Evolutionary conservation across 1,139 yeast species (phyloP).

Genomic region (Yamadazyma membranifaciens): DNA sequence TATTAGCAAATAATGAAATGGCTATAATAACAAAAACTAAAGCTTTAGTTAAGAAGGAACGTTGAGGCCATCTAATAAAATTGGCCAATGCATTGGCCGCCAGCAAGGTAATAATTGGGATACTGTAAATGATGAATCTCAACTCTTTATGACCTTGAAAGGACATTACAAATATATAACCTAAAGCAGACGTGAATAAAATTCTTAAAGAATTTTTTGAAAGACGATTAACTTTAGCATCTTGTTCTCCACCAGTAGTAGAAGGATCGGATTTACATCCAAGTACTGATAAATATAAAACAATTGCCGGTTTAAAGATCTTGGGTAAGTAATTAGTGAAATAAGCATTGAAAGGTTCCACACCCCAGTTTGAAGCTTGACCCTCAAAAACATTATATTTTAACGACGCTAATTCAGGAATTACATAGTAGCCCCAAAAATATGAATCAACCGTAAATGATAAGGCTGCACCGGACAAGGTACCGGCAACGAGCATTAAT

Average conservation of each 20-base stretch:
- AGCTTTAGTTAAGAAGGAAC: conserved; percentile 15
- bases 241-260: conserved; percentile 9
- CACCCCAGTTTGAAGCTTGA: conserved; percentile 78
- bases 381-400: conserved; percentile 73
- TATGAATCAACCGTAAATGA: conserved; percentile 65
- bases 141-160: conserved; percentile 92
- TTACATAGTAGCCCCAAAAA: conserved; percentile 59
- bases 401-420: conserved; percentile 79
- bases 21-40: conserved; percentile 28
- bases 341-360: conserved; percentile 70
- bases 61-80: conserved; percentile 22
- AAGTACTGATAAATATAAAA: conserved; percentile 44
- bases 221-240: conserved; percentile 22
- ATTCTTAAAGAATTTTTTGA: conserved; percentile 37
- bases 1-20: conserved; percentile 27
- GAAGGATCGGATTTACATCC: conserved; percentile 43
- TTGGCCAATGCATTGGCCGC: conserved; percentile 65
- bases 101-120: conserved; percentile 64
- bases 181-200: conserved; percentile 40
- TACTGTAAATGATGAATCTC: conserved; percentile 78
- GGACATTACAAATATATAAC: conserved; percentile 64
- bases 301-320: conserved; percentile 61
- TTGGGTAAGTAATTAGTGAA: conserved; percentile 45
- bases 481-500: conserved; percentile 51
- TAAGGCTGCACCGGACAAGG: conserved; percentile 47